A percentile compares a stretch with the other conserved stretches of the same genome.
phyloP scores from a whole-genome alignment of 192 early-diverging fungal genomes.

The Umbelopsis sp. region DNA sequence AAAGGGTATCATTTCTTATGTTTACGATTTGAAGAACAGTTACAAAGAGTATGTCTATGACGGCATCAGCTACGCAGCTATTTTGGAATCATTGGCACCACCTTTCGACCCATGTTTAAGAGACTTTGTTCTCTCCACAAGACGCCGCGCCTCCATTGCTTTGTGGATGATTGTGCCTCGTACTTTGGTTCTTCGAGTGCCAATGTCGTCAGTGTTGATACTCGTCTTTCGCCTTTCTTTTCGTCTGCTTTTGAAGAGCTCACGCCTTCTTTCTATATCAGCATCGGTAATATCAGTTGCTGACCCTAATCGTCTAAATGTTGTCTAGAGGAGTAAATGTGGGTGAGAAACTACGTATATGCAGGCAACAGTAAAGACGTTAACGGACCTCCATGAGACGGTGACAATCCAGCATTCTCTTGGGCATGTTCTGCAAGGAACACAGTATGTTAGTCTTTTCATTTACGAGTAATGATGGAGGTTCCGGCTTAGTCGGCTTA shows the following conservation, averaged over 20 bases:
- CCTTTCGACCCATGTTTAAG: conserved; percentile 8
- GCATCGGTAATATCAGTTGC: conserved; percentile 30
- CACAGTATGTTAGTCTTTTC: not conserved
- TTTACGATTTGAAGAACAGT: too few relatives aligned
- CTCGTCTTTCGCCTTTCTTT: conserved; percentile 33
- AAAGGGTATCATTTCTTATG: conserved; percentile 9
- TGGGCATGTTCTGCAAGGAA: conserved; percentile 56
- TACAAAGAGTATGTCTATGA: too few relatives aligned
- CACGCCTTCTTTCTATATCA: conserved; percentile 38
- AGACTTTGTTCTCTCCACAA: conserved; percentile 35
- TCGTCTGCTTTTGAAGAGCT: conserved; percentile 36
- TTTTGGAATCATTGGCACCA: conserved; percentile 6
- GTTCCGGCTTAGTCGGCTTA: not conserved
- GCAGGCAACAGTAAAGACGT: not conserved
- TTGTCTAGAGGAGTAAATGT: conserved; percentile 10
- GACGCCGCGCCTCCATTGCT: conserved; percentile 23
- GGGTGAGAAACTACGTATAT: not conserved
- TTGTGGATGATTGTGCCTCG: conserved; percentile 27
- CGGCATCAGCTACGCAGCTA: not conserved
- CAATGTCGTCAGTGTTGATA: conserved; percentile 17
- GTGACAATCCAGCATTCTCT: conserved; percentile 64
- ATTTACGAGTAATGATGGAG: too few relatives aligned
- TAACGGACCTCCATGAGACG: conserved; percentile 55
- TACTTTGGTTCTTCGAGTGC: conserved; percentile 14
- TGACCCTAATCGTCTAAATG: conserved; percentile 31